These are phyloP conservation scores for Schoenoplectus tabernaemontani DNA, from an alignment of 202 grass and related monocot species.

Conservation along the genomic window DNA sequence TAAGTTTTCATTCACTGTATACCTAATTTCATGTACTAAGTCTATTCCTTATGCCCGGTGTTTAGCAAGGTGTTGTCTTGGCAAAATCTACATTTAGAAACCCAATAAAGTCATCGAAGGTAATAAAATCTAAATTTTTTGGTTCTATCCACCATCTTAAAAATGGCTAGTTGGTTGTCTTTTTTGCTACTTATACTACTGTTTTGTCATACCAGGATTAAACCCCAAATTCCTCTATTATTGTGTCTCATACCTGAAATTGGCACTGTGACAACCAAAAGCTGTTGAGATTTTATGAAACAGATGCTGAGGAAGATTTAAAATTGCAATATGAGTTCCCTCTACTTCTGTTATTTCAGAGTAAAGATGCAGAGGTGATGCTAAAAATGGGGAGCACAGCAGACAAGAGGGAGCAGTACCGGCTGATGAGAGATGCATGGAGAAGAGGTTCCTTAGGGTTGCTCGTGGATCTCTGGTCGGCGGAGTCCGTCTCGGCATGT, in stretches of 20 bases:
- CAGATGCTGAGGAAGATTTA: background rate
- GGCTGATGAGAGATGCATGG: slow-evolving; percentile 95
- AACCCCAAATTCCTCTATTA: background rate
- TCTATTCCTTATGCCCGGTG: background rate
- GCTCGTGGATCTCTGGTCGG: slow-evolving; percentile 71
- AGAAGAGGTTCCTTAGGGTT: slow-evolving; percentile 68
- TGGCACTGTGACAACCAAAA: background rate
- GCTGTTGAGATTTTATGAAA: background rate
- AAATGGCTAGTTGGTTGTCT: background rate
- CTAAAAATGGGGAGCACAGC: slow-evolving; percentile 90
- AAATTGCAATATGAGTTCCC: background rate
- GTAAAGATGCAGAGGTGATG: slow-evolving; percentile 97
- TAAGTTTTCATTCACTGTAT: slow-evolving; percentile 29
- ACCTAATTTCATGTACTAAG: background rate
- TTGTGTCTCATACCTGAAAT: background rate
- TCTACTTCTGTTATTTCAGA: slow-evolving; percentile 31
- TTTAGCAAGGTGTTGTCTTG: background rate
- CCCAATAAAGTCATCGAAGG: background rate
- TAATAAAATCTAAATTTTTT: no score
- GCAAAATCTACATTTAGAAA: background rate
- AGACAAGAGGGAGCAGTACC: slow-evolving; percentile 90
- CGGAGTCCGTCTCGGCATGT: slow-evolving; percentile 75
- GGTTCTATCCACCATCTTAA: background rate
- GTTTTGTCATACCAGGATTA: no score
- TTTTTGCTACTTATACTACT: no score